Base-by-base conservation (phyloP, 352 stramenopile species). In the Phytophthora pseudosyringae region DNA sequence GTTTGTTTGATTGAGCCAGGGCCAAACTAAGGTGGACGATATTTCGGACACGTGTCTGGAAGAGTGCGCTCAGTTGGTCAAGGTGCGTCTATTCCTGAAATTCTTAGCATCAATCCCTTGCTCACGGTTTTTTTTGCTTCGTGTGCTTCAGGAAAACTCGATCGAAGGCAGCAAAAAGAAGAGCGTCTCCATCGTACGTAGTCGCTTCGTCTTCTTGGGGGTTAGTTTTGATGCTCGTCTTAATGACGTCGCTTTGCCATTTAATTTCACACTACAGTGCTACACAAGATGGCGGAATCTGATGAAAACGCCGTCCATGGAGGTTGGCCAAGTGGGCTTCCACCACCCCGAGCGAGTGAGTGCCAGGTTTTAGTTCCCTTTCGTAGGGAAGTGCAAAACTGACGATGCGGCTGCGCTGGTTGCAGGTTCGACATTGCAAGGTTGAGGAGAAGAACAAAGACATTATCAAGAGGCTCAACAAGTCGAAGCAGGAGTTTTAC, bases 281-380 rank as follows among this genome's bases (percentile, higher is more conserved):
- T 98, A 98, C 72, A 98, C 94, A 16, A 89, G 86, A 54, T 98
- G 91, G 91, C 80, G 86, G 29, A 98, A 98, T 65, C 58, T 98
- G 56, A 91, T 95, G 54, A 98, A 98, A 68, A 89, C 83, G 1
- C 60, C 71, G 36, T 79, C 77, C 25, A 98, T 98, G 91, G 92
- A 97, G 53, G 88, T 96, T 40, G 94, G 94, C 18, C 87, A 97
- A 76, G 92, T 98, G 2, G 83, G 85, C 49, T 94, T 91, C 53
- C 78, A 93, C 50, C 78, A 91, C 46, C 81, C 82, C 0, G 82
- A 91, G 4, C 71, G 82, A 46, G 84, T 89, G 64, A 55, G 69
- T 75, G 5, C 21, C 21, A 29, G 9, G 1, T 3, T 12, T 4
- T 40, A 36, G 21, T 21, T 15, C 29, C 52, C 1, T 13, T 47